These are phyloP conservation scores for Vitis vinifera DNA, from an alignment of 164 flowering plant species.

Conservation along the genomic window DNA sequence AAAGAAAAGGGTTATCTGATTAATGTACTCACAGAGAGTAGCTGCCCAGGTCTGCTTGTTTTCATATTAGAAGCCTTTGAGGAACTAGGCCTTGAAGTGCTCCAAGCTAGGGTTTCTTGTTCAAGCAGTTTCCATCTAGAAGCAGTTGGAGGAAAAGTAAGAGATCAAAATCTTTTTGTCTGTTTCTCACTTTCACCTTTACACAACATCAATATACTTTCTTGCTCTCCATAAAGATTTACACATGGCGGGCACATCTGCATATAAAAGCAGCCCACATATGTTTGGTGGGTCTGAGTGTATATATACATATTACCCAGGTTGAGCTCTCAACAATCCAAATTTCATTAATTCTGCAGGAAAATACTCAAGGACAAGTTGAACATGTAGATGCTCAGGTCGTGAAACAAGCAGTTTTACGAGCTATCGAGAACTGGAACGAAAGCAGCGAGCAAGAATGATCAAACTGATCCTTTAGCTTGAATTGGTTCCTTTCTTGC, in stretches of 20 bases:
- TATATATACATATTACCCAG: too few relatives aligned
- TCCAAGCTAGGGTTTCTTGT: conserved; percentile 32
- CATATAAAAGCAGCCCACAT: too few relatives aligned
- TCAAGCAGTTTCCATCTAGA: conserved; percentile 13
- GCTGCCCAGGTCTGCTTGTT: conserved; percentile 24
- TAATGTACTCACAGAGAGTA: conserved; percentile 14
- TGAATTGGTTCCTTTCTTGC: neutral
- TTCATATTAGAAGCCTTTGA: conserved; percentile 29
- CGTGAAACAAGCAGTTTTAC: conserved; percentile 12
- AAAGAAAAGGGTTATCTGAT: conserved; percentile 15
- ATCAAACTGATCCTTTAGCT: neutral
- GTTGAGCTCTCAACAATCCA: neutral
- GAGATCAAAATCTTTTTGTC: neutral
- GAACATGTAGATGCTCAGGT: conserved; percentile 7
- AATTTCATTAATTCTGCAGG: conserved; percentile 4
- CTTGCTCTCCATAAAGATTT: neutral
- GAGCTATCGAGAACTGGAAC: conserved; percentile 11
- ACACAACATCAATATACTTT: neutral
- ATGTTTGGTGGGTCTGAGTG: too few relatives aligned
- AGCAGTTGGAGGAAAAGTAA: conserved; percentile 12
- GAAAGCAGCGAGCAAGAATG: conserved; percentile 4
- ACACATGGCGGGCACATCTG: neutral
- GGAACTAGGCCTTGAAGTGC: conserved; percentile 26
- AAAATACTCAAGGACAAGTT: conserved; percentile 9
- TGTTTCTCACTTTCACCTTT: too few relatives aligned